A percentile compares a stretch with the other conserved stretches of the same genome.
Conservation (phyloP, 176 grass and related monocot genomes). For the Ananas comosus region DNA sequence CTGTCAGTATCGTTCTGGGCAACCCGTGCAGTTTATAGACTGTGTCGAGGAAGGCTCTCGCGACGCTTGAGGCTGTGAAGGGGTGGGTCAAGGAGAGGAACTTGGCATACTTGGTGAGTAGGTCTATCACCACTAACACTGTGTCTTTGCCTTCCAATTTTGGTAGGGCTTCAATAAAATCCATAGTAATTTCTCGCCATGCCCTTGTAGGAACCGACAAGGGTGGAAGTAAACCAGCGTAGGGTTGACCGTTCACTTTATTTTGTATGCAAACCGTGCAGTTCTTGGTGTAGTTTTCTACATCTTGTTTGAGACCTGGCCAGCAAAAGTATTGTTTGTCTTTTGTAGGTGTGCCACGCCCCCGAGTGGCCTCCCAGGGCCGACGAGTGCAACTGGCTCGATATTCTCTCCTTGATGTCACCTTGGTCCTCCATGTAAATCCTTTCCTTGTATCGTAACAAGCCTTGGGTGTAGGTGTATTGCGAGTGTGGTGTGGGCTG, state of each 20-base stretch:
- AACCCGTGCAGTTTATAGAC: not conserved
- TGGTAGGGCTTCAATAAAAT: not conserved
- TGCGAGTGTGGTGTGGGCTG: rapidly evolving
- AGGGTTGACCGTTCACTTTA: too few relatives aligned
- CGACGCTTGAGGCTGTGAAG: not conserved
- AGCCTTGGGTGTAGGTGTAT: rapidly evolving
- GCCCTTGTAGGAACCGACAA: not conserved
- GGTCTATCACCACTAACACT: not conserved
- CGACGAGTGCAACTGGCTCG: too few relatives aligned
- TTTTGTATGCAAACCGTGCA: too few relatives aligned
- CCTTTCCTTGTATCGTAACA: too few relatives aligned
- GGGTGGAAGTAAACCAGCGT: too few relatives aligned
- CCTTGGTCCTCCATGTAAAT: too few relatives aligned
- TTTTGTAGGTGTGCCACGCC: too few relatives aligned
- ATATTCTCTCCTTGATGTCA: rapidly evolving
- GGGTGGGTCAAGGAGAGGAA: not conserved
- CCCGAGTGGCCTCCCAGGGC: too few relatives aligned
- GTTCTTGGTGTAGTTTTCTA: too few relatives aligned
- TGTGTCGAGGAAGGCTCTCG: not conserved
- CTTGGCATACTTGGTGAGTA: conserved; percentile 1
- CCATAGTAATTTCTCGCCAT: not conserved
- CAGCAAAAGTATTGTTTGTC: too few relatives aligned
- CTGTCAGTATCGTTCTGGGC: not conserved
- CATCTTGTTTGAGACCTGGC: too few relatives aligned
- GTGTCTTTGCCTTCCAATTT: not conserved